phyloP scores from a whole-genome alignment of 306 rosid genomes.

The Trifolium dubium region DNA sequence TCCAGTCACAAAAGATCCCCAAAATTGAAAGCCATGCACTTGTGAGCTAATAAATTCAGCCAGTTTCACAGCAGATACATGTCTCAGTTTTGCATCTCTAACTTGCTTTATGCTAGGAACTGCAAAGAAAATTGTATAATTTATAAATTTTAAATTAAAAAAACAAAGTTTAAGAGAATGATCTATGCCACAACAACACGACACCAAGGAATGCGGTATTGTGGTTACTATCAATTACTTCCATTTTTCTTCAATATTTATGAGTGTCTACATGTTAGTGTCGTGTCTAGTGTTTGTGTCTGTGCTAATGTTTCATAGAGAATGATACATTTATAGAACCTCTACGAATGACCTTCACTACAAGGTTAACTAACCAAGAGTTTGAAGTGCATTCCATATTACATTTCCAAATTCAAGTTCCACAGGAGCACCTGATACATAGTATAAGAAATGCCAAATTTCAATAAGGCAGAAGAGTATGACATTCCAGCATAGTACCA shows the following conservation, averaged over 20 bases:
- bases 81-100: conserved; percentile 55
- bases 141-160: conserved; percentile 9
- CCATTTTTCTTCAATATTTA: neutral
- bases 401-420: conserved; percentile 39
- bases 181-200: neutral
- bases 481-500: conserved; percentile 37
- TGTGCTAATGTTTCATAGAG: neutral
- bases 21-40: conserved; percentile 33
- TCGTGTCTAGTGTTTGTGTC: neutral
- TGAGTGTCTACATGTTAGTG: neutral
- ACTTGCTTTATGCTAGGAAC: conserved; percentile 50
- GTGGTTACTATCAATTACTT: neutral
- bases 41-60: conserved; percentile 45
- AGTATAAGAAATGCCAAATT: conserved; percentile 18
- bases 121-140: conserved; percentile 40
- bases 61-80: conserved; percentile 49
- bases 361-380: conserved; percentile 38
- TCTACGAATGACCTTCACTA: neutral
- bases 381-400: conserved; percentile 42
- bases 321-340: conserved; percentile 8
- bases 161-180: conserved; percentile 15
- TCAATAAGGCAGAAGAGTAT: neutral
- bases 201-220: neutral
- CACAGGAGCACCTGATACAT: conserved; percentile 49
- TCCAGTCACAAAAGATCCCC: conserved; percentile 43